These are phyloP conservation scores for Epichloe gansuensis DNA, from an alignment of 2,329 filamentous ascomycete species.

Conservation along the genomic window DNA sequence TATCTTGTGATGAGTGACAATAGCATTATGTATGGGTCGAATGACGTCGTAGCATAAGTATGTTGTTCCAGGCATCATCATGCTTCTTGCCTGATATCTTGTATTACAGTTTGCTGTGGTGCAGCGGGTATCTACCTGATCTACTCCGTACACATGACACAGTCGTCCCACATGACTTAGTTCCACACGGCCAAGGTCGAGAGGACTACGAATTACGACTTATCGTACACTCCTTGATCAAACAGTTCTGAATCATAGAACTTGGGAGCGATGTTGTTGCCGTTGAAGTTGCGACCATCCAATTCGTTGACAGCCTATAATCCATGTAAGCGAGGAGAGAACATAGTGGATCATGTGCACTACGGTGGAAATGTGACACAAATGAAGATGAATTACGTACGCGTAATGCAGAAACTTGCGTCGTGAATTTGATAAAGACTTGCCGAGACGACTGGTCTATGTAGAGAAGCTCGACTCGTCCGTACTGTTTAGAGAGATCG, in stretches of 20 bases:
- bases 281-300: conserved; percentile 77
- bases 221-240: conserved; percentile 47
- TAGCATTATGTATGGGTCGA: not conserved
- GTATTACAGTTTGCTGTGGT: not conserved
- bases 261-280: conserved; percentile 66
- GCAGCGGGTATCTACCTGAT: not conserved
- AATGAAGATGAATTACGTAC: conserved; percentile 37
- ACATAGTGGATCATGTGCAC: not conserved
- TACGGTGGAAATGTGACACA: too few species aligned
- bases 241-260: conserved; percentile 80
- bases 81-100: not conserved
- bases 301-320: conserved; percentile 81
- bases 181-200: not conserved
- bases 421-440: conserved; percentile 91
- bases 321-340: not conserved
- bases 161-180: not conserved
- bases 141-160: not conserved
- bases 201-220: not conserved
- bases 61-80: not conserved
- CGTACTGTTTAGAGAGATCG: conserved; percentile 44
- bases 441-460: conserved; percentile 51
- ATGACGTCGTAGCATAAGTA: not conserved
- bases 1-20: not conserved
- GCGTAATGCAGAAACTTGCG: conserved; percentile 68
- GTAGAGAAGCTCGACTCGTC: conserved; percentile 66